phyloP scores from a whole-genome alignment of 2,329 filamentous ascomycete species.

The Pseudogymnoascus sp. region DNA sequence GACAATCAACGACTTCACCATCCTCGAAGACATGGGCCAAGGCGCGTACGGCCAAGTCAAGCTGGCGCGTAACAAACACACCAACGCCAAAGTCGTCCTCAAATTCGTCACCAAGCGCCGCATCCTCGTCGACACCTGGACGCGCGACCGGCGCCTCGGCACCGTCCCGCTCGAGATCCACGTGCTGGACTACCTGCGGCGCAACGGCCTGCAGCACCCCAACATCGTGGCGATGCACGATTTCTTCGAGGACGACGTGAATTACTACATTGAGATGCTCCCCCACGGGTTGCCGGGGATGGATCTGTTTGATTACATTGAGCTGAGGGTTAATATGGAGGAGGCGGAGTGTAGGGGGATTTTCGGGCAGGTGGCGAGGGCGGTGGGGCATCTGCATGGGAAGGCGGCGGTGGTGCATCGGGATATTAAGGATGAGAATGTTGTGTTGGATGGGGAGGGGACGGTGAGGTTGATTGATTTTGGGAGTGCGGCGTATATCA shows the following conservation, averaged over 20 bases:
- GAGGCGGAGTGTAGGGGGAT: constrained; percentile 91
- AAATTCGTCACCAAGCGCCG: constrained; percentile 97
- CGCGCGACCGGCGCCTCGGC: constrained; percentile 80
- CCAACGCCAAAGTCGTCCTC: constrained; percentile 76
- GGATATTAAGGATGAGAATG: constrained; percentile 98
- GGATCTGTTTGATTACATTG: constrained; percentile 98
- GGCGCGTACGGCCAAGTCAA: constrained; percentile 98
- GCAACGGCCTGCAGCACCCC: constrained; percentile 58
- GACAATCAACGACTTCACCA: constrained; percentile 80
- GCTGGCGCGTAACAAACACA: constrained; percentile 71
- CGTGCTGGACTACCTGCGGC: constrained; percentile 84
- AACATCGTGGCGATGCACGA: constrained; percentile 69
- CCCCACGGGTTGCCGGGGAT: constrained; percentile 93
- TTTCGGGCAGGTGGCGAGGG: constrained; percentile 84
- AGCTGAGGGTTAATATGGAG: constrained; percentile 92
- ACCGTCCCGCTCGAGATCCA: constrained; percentile 97
- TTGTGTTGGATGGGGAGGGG: constrained; percentile 89
- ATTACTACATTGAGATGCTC: constrained; percentile 98
- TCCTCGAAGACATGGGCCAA: constrained; percentile 97
- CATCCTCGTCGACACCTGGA: constrained; percentile 98
- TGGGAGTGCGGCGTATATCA: constrained; percentile 95
- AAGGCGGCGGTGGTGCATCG: constrained; percentile 89
- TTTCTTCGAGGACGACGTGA: constrained; percentile 72
- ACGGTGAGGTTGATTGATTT: constrained; percentile 97
- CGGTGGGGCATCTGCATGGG: constrained; percentile 83